Conservation (phyloP, 163 green algal genomes). For the Chloromonas sp. region DNA sequence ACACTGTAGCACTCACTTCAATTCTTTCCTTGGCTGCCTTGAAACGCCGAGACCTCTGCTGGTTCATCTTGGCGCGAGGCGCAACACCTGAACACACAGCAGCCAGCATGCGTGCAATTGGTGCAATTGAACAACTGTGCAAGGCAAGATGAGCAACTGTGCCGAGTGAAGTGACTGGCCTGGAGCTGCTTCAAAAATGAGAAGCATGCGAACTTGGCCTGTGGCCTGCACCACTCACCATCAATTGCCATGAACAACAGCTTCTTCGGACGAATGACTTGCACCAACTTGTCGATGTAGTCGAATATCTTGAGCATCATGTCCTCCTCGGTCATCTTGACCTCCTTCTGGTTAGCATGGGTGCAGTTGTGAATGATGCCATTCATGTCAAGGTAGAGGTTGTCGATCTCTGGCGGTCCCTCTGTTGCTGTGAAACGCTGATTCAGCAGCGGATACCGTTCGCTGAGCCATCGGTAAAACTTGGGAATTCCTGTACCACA, state of each 20-base stretch:
- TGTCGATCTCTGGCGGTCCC: slow-evolving; percentile 53
- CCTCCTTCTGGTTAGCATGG: slow-evolving; percentile 45
- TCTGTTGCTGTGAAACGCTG: slow-evolving; percentile 34
- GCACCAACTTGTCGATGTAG: slow-evolving; percentile 88
- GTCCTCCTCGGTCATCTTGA: slow-evolving; percentile 74
- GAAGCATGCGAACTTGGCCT: too few species aligned
- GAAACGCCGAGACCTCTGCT: slow-evolving; percentile 86
- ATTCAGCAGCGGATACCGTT: slow-evolving; percentile 87
- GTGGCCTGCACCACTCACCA: slow-evolving; percentile 36
- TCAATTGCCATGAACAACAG: slow-evolving; percentile 96
- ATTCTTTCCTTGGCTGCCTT: slow-evolving; percentile 51
- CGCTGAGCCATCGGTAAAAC: slow-evolving; percentile 91
- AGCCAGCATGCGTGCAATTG: background rate
- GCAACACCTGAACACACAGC: slow-evolving; percentile 58
- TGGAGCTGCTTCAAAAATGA: too few species aligned
- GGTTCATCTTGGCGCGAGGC: slow-evolving; percentile 94
- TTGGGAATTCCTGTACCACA: slow-evolving; percentile 80
- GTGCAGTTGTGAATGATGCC: slow-evolving; percentile 86
- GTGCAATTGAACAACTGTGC: too few species aligned
- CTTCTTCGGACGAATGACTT: slow-evolving; percentile 81
- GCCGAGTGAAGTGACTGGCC: too few species aligned
- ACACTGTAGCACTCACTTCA: slow-evolving; percentile 24
- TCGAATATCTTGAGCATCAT: slow-evolving; percentile 79
- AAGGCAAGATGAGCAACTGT: too few species aligned
- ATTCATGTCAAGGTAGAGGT: slow-evolving; percentile 94